Percentiles rank a stretch among this genome's conserved stretches.
Conservation (phyloP, 768 basidiomycete genomes). For the Asterophora lycoperdoides region DNA sequence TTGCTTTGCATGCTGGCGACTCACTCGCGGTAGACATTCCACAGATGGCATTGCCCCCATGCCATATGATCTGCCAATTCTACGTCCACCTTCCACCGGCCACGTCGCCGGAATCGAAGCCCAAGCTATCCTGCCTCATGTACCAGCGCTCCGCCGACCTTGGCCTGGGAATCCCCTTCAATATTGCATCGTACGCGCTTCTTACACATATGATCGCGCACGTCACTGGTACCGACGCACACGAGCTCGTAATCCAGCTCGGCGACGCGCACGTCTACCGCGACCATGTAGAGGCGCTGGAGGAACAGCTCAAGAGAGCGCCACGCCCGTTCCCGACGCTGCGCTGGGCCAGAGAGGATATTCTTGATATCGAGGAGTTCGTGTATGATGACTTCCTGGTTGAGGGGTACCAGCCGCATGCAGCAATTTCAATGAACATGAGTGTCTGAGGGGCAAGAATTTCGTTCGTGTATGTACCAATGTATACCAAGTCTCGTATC, state of each 20-base stretch:
- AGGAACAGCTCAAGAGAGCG: constrained; percentile 71
- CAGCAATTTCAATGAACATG: constrained; percentile 29
- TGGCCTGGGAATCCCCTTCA: constrained; percentile 97
- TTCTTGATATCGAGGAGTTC: constrained; percentile 77
- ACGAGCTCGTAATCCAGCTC: constrained; percentile 92
- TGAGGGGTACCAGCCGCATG: constrained; percentile 82
- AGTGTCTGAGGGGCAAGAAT: background rate
- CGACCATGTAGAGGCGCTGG: constrained; percentile 84
- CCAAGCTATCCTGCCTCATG: constrained; percentile 90
- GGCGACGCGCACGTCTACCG: constrained; percentile 97
- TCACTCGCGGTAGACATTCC: constrained; percentile 62
- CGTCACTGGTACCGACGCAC: constrained; percentile 79
- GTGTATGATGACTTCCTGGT: constrained; percentile 76
- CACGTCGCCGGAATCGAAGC: constrained; percentile 44
- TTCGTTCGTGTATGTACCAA: too few species aligned
- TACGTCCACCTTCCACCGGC: constrained; percentile 84
- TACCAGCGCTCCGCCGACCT: constrained; percentile 97
- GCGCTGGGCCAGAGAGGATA: constrained; percentile 60
- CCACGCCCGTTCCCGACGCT: constrained; percentile 85
- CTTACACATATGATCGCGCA: constrained; percentile 98
- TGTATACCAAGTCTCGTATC: too few species aligned
- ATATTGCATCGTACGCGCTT: constrained; percentile 97
- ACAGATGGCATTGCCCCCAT: constrained; percentile 95
- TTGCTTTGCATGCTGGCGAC: constrained; percentile 1
- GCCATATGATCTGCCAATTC: constrained; percentile 99